phyloP scores from a whole-genome alignment of 2,329 filamentous ascomycete genomes.

The Mollisiaceae sp. region DNA sequence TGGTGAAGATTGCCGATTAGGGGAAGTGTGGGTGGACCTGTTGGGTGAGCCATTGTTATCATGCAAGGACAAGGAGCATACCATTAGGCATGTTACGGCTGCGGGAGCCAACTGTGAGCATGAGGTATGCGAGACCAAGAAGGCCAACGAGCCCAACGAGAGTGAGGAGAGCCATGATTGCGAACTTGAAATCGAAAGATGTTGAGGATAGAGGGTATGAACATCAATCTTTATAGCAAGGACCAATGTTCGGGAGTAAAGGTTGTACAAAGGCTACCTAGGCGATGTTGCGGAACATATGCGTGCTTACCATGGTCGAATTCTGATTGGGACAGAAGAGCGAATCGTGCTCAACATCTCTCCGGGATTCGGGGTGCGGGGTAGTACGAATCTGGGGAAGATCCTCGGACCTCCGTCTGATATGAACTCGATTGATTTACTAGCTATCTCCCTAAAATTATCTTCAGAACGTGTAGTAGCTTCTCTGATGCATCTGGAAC shows the following conservation, averaged over 20 bases:
- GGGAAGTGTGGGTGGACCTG: slow-evolving; percentile 31
- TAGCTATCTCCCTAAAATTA: slow-evolving; percentile 23
- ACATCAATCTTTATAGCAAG: background rate
- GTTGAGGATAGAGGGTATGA: background rate
- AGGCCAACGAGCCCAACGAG: slow-evolving; percentile 9
- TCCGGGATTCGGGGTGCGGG: background rate
- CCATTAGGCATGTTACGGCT: slow-evolving; percentile 18
- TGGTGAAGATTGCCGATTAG: slow-evolving; percentile 33
- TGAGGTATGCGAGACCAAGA: slow-evolving; percentile 9
- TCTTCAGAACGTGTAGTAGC: slow-evolving; percentile 27
- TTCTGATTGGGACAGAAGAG: slow-evolving; percentile 8
- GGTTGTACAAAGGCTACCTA: background rate
- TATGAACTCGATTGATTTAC: background rate
- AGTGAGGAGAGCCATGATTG: slow-evolving; percentile 10
- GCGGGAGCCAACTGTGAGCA: slow-evolving; percentile 15
- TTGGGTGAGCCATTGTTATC: background rate
- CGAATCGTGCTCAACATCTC: background rate
- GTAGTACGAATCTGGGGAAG: slow-evolving; percentile 7
- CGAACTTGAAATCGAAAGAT: background rate
- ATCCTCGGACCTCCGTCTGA: background rate
- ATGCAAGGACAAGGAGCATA: background rate
- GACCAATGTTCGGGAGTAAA: background rate
- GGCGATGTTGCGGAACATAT: background rate
- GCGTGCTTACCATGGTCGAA: slow-evolving; percentile 6
- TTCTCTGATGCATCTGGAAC: slow-evolving; percentile 21